phyloP scores from a whole-genome alignment of 768 basidiomycete genomes.

The Mrakia frigida region DNA sequence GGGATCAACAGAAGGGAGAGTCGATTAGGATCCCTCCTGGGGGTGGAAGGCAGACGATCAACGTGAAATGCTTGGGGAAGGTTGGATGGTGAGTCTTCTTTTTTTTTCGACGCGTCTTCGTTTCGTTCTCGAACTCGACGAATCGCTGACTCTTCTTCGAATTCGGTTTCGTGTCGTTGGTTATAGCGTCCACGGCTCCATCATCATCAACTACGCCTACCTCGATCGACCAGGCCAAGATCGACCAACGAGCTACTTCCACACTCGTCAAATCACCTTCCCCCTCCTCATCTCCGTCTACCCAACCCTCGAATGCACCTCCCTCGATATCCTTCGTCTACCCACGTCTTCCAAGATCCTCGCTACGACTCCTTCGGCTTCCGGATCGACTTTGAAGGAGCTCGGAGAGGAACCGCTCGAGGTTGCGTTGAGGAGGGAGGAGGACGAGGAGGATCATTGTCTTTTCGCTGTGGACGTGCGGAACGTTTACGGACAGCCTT shows the following conservation, averaged over 20 bases:
- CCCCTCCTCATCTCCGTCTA: conserved; percentile 92
- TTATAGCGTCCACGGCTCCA: conserved; percentile 57
- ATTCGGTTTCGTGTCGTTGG: not conserved
- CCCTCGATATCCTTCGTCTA: conserved; percentile 74
- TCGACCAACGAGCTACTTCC: conserved; percentile 45
- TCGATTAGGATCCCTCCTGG: conserved; percentile 58
- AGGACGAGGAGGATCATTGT: conserved; percentile 57
- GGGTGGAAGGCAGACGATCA: conserved; percentile 63
- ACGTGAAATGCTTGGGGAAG: conserved; percentile 77
- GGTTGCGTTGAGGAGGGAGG: conserved; percentile 48
- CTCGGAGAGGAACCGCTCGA: conserved; percentile 24
- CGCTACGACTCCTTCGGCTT: conserved; percentile 19
- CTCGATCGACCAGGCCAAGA: conserved; percentile 49
- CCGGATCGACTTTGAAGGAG: conserved; percentile 13
- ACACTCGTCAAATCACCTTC: conserved; percentile 79
- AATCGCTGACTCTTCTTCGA: not conserved
- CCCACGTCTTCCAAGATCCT: conserved; percentile 1
- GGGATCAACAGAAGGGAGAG: conserved; percentile 52
- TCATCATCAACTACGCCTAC: conserved; percentile 78
- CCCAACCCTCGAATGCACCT: conserved; percentile 82
- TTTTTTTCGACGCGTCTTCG: not conserved
- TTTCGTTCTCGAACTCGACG: not conserved
- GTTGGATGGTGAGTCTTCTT: conserved; percentile 69
- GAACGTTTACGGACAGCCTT: conserved; percentile 85
- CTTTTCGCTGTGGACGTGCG: conserved; percentile 83